phyloP scores from a whole-genome alignment of 2,329 filamentous ascomycete genomes.

The Aspergillus neoniger region DNA sequence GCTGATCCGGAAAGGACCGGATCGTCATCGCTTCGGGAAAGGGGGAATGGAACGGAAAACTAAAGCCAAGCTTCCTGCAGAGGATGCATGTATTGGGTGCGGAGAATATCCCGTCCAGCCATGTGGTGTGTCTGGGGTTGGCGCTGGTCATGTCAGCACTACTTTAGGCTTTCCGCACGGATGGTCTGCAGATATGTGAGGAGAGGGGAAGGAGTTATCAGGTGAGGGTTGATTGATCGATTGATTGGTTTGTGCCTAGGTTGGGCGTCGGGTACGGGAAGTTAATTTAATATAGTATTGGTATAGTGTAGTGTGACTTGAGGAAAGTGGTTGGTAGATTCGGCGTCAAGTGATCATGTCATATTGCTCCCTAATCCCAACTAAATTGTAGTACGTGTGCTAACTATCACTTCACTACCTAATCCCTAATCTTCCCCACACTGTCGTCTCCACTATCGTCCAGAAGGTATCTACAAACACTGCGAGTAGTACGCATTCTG shows the following conservation, averaged over 20 bases:
- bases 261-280: too few relatives aligned
- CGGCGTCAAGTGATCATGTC: too few relatives aligned
- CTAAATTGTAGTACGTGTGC: background rate
- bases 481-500: constrained; percentile 42
- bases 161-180: background rate
- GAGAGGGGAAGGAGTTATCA: too few relatives aligned
- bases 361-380: too few relatives aligned
- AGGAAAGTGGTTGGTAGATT: too few relatives aligned
- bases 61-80: background rate
- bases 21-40: background rate
- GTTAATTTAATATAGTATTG: too few relatives aligned
- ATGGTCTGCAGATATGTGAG: too few relatives aligned
- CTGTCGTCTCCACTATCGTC: background rate
- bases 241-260: too few relatives aligned
- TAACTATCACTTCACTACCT: background rate
- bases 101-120: constrained; percentile 9
- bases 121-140: background rate
- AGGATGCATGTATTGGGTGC: constrained; percentile 2
- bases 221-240: too few relatives aligned
- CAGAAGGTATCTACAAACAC: constrained; percentile 26
- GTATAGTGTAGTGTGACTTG: too few relatives aligned
- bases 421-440: background rate
- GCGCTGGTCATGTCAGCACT: background rate
- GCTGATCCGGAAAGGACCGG: background rate
- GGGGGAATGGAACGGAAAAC: background rate